Evolutionary conservation across 805 yeast genomes (phyloP).

Genomic region (Ogataea paraovalis): DNA sequence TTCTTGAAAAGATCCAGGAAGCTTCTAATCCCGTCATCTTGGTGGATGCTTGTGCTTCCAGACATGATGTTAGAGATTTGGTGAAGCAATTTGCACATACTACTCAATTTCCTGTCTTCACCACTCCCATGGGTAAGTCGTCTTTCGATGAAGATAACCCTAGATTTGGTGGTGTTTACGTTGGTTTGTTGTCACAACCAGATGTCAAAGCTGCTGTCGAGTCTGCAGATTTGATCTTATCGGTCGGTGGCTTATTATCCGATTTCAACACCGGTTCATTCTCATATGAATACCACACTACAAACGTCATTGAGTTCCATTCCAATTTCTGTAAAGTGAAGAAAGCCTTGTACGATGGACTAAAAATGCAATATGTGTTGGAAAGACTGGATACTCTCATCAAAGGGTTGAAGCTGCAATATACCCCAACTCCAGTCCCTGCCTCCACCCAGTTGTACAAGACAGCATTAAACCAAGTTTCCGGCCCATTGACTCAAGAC

Average conservation of each 20-base stretch:
- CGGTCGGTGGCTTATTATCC: conserved; percentile 79
- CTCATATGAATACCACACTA: conserved; percentile 70
- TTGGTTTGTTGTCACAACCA: conserved; percentile 74
- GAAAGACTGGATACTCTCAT: conserved; percentile 38
- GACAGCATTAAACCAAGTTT: conserved; percentile 41
- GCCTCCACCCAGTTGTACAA: conserved; percentile 33
- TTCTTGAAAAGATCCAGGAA: conserved; percentile 47
- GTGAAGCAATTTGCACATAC: conserved; percentile 56
- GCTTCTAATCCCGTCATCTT: conserved; percentile 71
- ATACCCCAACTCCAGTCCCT: conserved; percentile 56
- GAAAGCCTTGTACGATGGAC: conserved; percentile 67
- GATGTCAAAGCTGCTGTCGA: conserved; percentile 71
- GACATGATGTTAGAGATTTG: conserved; percentile 68
- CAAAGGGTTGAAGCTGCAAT: conserved; percentile 31
- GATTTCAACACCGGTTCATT: conserved; percentile 91
- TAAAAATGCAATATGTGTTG: conserved; percentile 61
- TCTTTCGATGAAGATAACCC: conserved; percentile 67
- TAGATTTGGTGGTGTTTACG: conserved; percentile 81
- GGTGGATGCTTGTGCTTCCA: conserved; percentile 83
- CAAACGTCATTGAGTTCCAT: conserved; percentile 74
- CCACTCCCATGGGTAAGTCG: conserved; percentile 90
- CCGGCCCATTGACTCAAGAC: conserved; percentile 51
- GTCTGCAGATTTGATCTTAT: conserved; percentile 66
- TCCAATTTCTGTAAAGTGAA: conserved; percentile 69
- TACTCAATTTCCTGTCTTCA: conserved; percentile 77